A percentile compares a stretch with the other conserved stretches of the same genome.
Evolutionary conservation across 179 eudicot species (phyloP).

Genomic region (Actinidia polygama): DNA sequence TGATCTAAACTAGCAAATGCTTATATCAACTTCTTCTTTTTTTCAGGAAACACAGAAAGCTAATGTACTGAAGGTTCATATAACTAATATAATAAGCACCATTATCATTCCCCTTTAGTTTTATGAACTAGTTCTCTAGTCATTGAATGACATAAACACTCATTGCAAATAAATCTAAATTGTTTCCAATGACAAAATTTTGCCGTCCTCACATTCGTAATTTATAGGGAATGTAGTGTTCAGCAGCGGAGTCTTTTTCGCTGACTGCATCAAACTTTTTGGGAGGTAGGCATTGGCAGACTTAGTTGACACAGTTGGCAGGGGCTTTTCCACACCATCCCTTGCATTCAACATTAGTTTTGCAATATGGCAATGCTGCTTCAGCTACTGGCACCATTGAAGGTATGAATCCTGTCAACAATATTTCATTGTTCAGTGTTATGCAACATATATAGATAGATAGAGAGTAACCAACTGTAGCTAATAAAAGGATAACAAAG

Average conservation of each 20-base stretch:
- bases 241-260: neutral
- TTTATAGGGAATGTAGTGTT: neutral
- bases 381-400: neutral
- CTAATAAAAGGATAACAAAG: neutral
- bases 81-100: too few relatives aligned
- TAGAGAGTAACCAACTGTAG: neutral
- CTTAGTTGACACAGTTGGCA: neutral
- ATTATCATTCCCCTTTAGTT: too few relatives aligned
- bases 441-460: neutral
- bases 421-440: neutral
- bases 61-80: too few relatives aligned
- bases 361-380: constrained; percentile 7
- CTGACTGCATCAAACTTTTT: neutral
- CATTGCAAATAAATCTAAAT: neutral
- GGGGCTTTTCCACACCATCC: constrained; percentile 7
- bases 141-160: neutral
- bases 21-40: too few relatives aligned
- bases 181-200: neutral
- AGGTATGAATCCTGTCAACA: neutral
- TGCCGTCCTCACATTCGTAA: too few relatives aligned
- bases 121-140: neutral
- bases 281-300: neutral
- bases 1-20: too few relatives aligned
- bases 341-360: neutral
- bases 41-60: too few relatives aligned